Conservation (phyloP, 139 green algal genomes). For the Diplosphaera chodatii region DNA sequence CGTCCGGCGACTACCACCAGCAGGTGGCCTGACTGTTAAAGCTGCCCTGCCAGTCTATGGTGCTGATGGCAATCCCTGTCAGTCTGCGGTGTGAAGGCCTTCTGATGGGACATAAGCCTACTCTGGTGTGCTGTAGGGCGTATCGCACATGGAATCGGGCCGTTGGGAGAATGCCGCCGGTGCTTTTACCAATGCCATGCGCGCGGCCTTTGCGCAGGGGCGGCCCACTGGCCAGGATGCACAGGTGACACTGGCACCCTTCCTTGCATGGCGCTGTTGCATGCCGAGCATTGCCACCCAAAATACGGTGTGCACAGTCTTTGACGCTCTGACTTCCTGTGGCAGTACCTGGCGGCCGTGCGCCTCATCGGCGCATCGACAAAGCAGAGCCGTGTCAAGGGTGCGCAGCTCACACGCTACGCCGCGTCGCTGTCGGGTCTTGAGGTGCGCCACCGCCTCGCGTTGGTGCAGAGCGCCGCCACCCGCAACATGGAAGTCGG, state of each 20-base stretch:
- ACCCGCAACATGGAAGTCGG: conserved; percentile 21
- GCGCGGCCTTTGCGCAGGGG: neutral
- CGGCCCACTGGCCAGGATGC: neutral
- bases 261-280: too few species aligned
- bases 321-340: too few species aligned
- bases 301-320: too few species aligned
- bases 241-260: too few species aligned
- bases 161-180: conserved; percentile 8
- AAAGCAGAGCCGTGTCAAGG: neutral
- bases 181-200: conserved; percentile 4
- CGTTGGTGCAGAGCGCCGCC: conserved; percentile 11
- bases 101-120: too few species aligned
- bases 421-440: conserved; percentile 12
- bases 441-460: conserved; percentile 10
- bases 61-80: too few species aligned
- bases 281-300: too few species aligned
- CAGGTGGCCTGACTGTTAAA: too few species aligned
- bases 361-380: neutral
- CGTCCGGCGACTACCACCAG: neutral
- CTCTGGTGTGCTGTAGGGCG: too few species aligned
- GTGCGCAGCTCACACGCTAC: conserved; percentile 12
- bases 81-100: too few species aligned
- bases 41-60: too few species aligned
- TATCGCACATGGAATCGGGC: conserved; percentile 17
- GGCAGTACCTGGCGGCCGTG: conserved; percentile 22